Evolutionary conservation across 106 monocot genomes (phyloP), one percentile per base, ranked within the genome.

Genomic region (Platanthera guangdongensis): DNA sequence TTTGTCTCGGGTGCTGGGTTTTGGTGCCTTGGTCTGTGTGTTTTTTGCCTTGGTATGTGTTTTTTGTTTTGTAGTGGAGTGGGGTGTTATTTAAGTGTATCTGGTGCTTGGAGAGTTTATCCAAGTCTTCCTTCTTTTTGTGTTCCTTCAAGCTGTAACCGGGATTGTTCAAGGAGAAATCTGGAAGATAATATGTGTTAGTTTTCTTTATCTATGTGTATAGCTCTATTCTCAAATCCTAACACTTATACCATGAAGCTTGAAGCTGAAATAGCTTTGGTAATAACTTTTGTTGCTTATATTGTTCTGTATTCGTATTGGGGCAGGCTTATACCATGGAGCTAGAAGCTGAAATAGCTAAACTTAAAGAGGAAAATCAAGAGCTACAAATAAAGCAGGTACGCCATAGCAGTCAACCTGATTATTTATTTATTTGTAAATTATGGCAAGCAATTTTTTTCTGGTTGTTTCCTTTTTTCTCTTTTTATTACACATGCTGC

Each of bases 331-430:
- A 88, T 85, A 88, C 86, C 12, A 77, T 90, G 83, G 90, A 90
- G 81, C 75, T 90, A 18, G 90, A 90, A 75, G 83, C 85, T 83
- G 83, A 88, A 77, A 54, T 87, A 57, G 88, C 87, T 52, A 88
- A 88, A 74, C 81, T 90, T 8, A 85, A 90, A 74, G 85, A 88
- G 76, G 78, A 83, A 47, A 90, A 90, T 78, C 70, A 89, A 71
- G 88, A 86, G 63, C 74, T 95, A 80, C 84, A 90, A 81, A 88
- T 87, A 75, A 95, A 90, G 81, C 92, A 95, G 88, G 95, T 95
- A 59, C 7, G 19, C 11, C 1, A 7, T 59, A 39, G 9, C 59
- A 59, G 5, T 21, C 21, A 59, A 21, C 59, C n/a, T 59, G 5
- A 5, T 59, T 59, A 18, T 59, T 19, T 59, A 18, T 6, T 15